Evolutionary conservation across 2,329 filamentous ascomycete species (phyloP), one percentile per base, ranked within the genome.

Genomic region (Sporothrix variecibatus): DNA sequence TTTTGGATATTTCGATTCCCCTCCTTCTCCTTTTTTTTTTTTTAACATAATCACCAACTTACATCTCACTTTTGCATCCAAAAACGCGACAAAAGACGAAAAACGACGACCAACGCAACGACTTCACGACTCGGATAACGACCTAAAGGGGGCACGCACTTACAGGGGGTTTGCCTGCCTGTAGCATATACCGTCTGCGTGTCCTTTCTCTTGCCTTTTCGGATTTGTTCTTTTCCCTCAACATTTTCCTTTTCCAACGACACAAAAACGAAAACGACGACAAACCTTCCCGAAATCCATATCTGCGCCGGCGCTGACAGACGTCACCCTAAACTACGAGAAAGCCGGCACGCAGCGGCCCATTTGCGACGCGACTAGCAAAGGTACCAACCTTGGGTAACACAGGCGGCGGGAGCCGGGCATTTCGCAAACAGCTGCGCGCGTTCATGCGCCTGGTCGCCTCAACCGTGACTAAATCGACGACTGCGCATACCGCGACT

Each of bases 91-190:
- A 43, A 49, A 20, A 62, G 26, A 31, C 17, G 20, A 46, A 28
- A 46, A 40, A 72, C 70, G 17, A 72, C 71, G 71, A 58, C 62
- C 58, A 23, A 49, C 70, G 58, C 34, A 64, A 72, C 70, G 70
- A 72, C 26, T 38, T 65, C 28, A 72, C 70, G 70, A 72, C 70
- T 9, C 43, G 20, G 31, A 60, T 58, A 51, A 65, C 58, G 43
- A 53, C 71, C 56, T 31, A 49, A 56, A n/a, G 34, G 62, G 62
- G 62, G 23, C 38, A 46, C 34, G 60, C 71, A 58, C 60, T 58
- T 58, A 67, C 60, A 72, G 71, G 70, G 70, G 58, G 11, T 15
- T 23, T 9, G 40, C 28, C 70, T 62, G 56, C 56, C 51, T 49
- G 43, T 15, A 20, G 43, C 43, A 49, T 12, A 31, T 38, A 51